Evolutionary conservation across 78 protist genomes (phyloP).

Genomic region (Bodo saltans): DNA sequence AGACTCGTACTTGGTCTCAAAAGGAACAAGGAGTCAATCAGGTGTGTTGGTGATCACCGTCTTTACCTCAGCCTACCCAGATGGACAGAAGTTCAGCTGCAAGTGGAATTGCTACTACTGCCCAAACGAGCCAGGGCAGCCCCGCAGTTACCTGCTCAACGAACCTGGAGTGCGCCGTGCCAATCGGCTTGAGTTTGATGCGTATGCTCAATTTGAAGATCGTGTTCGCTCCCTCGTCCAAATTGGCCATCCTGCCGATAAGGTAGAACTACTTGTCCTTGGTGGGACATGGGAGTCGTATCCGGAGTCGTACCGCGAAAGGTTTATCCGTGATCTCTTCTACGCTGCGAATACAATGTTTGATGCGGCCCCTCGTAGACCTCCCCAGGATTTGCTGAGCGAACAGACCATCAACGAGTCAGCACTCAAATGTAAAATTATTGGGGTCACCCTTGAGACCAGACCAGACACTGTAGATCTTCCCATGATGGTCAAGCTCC

Average conservation of each 20-base stretch:
- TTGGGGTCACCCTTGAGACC: conserved; percentile 44
- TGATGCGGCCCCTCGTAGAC: background rate
- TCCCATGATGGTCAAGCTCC: conserved; percentile 2
- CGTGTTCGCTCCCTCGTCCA: background rate
- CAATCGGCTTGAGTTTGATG: conserved; percentile 15
- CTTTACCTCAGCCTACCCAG: background rate
- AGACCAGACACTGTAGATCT: conserved; percentile 27
- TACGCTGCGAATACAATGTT: conserved; percentile 33
- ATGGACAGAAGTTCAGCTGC: conserved; percentile 5
- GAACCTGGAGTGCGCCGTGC: conserved; percentile 27
- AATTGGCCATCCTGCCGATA: conserved; percentile 28
- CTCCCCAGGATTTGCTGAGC: background rate
- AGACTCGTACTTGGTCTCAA: conserved; percentile 3
- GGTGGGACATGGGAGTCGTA: conserved; percentile 47
- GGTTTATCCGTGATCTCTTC: conserved; percentile 29
- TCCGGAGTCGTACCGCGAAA: conserved; percentile 32
- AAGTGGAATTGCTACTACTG: conserved; percentile 43
- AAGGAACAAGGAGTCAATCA: background rate
- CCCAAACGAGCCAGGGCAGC: conserved; percentile 36
- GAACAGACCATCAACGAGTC: conserved; percentile 23
- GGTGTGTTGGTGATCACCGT: background rate
- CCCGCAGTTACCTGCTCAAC: conserved; percentile 26
- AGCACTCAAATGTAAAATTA: conserved; percentile 19
- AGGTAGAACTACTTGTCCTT: conserved; percentile 42
- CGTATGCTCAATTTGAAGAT: background rate